These are phyloP conservation scores for California macrophylla DNA, from an alignment of 441 rosid species.

Conservation along the genomic window DNA sequence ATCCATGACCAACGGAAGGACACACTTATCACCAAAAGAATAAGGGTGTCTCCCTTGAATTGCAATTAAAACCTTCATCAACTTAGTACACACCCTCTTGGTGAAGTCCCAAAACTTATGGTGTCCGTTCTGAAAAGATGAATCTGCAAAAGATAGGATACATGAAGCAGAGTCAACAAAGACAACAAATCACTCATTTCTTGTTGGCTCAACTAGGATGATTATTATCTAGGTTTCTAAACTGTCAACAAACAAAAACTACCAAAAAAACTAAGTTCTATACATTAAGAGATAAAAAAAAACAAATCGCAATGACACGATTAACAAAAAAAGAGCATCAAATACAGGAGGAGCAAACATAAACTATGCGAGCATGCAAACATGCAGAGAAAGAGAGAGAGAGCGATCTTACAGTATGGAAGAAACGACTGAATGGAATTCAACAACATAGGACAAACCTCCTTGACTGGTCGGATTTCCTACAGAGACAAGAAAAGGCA, in stretches of 20 bases:
- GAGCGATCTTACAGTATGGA: slow-evolving; percentile 68
- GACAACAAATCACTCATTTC: not conserved
- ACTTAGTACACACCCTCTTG: slow-evolving; percentile 78
- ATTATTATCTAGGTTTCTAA: not conserved
- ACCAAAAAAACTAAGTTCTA: not conserved
- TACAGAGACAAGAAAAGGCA: slow-evolving; percentile 22
- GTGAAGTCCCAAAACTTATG: slow-evolving; percentile 68
- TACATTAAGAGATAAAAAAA: not conserved
- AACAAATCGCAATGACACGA: not conserved
- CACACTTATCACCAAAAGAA: slow-evolving; percentile 84
- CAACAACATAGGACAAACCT: slow-evolving; percentile 74
- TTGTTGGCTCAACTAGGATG: not conserved
- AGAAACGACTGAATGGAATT: slow-evolving; percentile 73
- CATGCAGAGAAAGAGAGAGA: not conserved
- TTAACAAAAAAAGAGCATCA: not conserved
- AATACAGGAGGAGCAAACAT: not conserved
- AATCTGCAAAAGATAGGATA: slow-evolving; percentile 42
- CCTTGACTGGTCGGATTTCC: slow-evolving; percentile 87
- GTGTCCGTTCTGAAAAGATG: slow-evolving; percentile 56
- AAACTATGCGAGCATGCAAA: not conserved
- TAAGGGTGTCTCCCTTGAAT: slow-evolving; percentile 91
- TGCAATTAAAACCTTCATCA: slow-evolving; percentile 81
- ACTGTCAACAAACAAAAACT: not conserved
- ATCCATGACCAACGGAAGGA: slow-evolving; percentile 72
- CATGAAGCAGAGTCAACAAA: slow-evolving; percentile 14